A percentile compares a stretch with the other conserved stretches of the same genome.
Evolutionary conservation across 768 basidiomycete genomes (phyloP).

Genomic region (Suillus subluteus): DNA sequence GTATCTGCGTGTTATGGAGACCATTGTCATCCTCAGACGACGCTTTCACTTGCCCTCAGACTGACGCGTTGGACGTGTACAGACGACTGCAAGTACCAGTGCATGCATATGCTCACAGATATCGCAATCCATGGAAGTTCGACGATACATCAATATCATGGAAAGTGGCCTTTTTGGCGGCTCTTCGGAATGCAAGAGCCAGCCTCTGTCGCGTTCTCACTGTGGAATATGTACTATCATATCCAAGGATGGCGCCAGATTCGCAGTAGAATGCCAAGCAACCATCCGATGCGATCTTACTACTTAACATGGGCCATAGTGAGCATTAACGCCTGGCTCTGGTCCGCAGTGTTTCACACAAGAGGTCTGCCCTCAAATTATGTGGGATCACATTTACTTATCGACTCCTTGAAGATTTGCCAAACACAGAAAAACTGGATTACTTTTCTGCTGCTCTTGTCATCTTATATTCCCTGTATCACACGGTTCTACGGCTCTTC

Average conservation of each 20-base stretch:
- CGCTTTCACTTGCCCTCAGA: conserved; percentile 57
- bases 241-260: conserved; percentile 58
- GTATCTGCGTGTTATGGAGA: conserved; percentile 37
- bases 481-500: conserved; percentile 74
- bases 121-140: conserved; percentile 45
- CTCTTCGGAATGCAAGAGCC: conserved; percentile 92
- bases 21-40: conserved; percentile 35
- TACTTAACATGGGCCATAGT: conserved; percentile 68
- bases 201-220: conserved; percentile 85
- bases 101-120: conserved; percentile 81
- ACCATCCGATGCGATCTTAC: conserved; percentile 71
- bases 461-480: conserved; percentile 82
- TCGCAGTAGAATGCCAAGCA: conserved; percentile 46
- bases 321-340: conserved; percentile 90
- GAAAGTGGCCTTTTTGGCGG: conserved; percentile 97
- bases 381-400: conserved; percentile 8
- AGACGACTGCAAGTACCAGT: conserved; percentile 88
- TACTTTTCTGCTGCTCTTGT: conserved; percentile 93
- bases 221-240: conserved; percentile 85
- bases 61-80: conserved; percentile 85
- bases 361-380: conserved; percentile 60
- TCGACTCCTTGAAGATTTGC: conserved; percentile 57
- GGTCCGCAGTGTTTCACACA: conserved; percentile 91
- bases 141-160: conserved; percentile 78
- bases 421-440: conserved; percentile 86